phyloP scores from a whole-genome alignment of 768 basidiomycete species.

The Glaciozyma antarctica region DNA sequence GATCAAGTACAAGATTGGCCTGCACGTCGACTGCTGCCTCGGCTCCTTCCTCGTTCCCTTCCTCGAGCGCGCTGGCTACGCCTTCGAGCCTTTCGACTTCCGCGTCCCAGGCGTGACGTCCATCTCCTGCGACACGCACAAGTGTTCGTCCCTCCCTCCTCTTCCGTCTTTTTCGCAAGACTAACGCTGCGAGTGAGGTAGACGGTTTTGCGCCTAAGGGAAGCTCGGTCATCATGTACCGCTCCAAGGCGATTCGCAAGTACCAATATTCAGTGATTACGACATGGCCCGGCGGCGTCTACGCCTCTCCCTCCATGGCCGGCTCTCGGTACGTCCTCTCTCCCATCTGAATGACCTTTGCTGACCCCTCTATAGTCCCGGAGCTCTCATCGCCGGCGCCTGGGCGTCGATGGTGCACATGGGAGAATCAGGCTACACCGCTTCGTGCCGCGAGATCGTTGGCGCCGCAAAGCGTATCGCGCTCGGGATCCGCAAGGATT shows the following conservation, averaged over 20 bases:
- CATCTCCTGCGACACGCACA: slow-evolving; percentile 93
- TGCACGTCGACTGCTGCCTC: slow-evolving; percentile 51
- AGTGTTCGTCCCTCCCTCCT: slow-evolving; percentile 45
- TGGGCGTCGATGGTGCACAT: slow-evolving; percentile 96
- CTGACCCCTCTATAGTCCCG: slow-evolving; percentile 52
- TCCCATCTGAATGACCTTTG: not conserved
- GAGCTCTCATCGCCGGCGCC: slow-evolving; percentile 82
- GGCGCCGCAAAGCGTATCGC: slow-evolving; percentile 61
- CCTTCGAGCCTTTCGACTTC: slow-evolving; percentile 66
- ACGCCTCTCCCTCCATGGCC: slow-evolving; percentile 29
- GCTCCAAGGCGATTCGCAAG: slow-evolving; percentile 40
- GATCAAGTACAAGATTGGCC: slow-evolving; percentile 59
- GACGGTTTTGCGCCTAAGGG: slow-evolving; percentile 91
- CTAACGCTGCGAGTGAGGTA: not conserved
- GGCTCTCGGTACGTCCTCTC: slow-evolving; percentile 12
- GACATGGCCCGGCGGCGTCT: slow-evolving; percentile 61
- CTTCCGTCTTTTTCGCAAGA: not conserved
- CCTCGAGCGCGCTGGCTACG: slow-evolving; percentile 51
- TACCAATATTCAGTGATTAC: slow-evolving; percentile 34
- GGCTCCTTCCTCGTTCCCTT: slow-evolving; percentile 82
- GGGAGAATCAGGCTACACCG: slow-evolving; percentile 76
- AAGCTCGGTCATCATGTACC: slow-evolving; percentile 92
- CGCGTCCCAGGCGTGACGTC: slow-evolving; percentile 80
- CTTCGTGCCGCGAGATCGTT: slow-evolving; percentile 76
- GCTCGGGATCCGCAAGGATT: slow-evolving; percentile 53